These are phyloP conservation scores for Thyridium curvatum DNA, from an alignment of 2,329 filamentous ascomycete species.

Conservation along the genomic window DNA sequence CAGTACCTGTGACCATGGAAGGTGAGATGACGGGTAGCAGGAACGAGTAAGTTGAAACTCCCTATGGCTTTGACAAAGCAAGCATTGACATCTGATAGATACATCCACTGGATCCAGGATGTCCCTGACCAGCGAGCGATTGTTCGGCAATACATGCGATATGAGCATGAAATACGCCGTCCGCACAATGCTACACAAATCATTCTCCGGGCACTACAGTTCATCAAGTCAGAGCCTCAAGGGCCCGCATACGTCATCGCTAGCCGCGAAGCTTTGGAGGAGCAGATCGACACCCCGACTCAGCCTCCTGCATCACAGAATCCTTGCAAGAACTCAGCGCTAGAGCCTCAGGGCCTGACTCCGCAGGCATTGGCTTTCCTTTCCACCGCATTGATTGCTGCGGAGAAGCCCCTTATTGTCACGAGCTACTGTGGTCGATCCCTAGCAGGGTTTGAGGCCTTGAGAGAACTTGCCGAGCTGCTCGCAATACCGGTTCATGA, in stretches of 20 bases:
- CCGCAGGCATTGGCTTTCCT: conserved; percentile 5
- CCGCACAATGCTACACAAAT: conserved; percentile 19
- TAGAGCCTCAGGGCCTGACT: conserved; percentile 5
- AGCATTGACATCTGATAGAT: conserved; percentile 3
- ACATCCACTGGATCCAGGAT: conserved; percentile 26
- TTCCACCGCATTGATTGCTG: conserved; percentile 1
- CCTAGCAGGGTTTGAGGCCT: conserved; percentile 6
- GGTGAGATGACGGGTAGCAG: conserved; percentile 17
- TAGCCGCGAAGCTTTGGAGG: conserved; percentile 16
- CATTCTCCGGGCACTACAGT: conserved; percentile 17
- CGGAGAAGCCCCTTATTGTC: conserved; percentile 8
- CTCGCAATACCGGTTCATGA: conserved; percentile 35
- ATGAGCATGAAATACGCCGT: conserved; percentile 19
- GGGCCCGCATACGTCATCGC: conserved; percentile 19
- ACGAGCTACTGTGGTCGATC: conserved; percentile 10
- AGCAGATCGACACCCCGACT: conserved; percentile 6
- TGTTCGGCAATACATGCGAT: conserved; percentile 21
- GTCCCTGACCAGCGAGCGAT: conserved; percentile 26
- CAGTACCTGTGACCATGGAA: conserved; percentile 22
- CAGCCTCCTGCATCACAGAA: conserved; percentile 5
- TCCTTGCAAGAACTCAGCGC: conserved; percentile 2
- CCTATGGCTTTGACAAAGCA: not conserved
- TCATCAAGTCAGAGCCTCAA: conserved; percentile 17
- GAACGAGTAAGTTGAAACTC: conserved; percentile 8
- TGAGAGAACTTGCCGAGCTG: conserved; percentile 10